Percentiles rank a stretch among this genome's conserved stretches.
phyloP scores from a whole-genome alignment of 2,329 filamentous ascomycete genomes.

The Rhinocladiella mackenziei region DNA sequence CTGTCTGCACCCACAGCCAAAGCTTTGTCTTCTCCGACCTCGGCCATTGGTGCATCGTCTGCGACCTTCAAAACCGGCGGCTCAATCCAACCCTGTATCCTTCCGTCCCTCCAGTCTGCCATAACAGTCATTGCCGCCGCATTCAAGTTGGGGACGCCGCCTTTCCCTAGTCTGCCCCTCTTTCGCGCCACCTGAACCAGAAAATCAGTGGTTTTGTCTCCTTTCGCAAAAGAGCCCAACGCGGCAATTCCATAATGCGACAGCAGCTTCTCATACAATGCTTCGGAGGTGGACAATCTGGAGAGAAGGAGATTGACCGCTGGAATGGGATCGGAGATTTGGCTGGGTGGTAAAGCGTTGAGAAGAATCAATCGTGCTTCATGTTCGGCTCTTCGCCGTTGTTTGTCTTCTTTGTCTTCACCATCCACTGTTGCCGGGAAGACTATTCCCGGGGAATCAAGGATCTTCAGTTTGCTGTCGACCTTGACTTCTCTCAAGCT shows the following conservation, averaged over 20 bases:
- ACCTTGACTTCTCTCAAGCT: constrained; percentile 86
- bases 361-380: constrained; percentile 78
- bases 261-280: constrained; percentile 73
- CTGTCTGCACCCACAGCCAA: constrained; percentile 57
- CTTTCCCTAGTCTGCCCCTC: constrained; percentile 79
- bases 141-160: constrained; percentile 82
- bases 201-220: constrained; percentile 83
- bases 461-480: constrained; percentile 86
- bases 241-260: constrained; percentile 80
- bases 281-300: constrained; percentile 67
- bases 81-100: constrained; percentile 88
- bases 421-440: constrained; percentile 65
- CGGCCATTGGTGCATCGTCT: constrained; percentile 35
- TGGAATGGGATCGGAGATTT: constrained; percentile 87
- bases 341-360: constrained; percentile 87
- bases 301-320: constrained; percentile 81
- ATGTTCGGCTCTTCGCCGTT: constrained; percentile 67
- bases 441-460: constrained; percentile 91
- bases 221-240: constrained; percentile 61
- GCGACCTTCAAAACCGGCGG: constrained; percentile 64
- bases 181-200: constrained; percentile 92
- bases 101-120: constrained; percentile 92
- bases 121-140: constrained; percentile 89
- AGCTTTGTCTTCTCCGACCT: constrained; percentile 42
- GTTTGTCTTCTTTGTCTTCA: constrained; percentile 40